phyloP scores from a whole-genome alignment of 768 basidiomycete species.

The Exidia glandulosa region DNA sequence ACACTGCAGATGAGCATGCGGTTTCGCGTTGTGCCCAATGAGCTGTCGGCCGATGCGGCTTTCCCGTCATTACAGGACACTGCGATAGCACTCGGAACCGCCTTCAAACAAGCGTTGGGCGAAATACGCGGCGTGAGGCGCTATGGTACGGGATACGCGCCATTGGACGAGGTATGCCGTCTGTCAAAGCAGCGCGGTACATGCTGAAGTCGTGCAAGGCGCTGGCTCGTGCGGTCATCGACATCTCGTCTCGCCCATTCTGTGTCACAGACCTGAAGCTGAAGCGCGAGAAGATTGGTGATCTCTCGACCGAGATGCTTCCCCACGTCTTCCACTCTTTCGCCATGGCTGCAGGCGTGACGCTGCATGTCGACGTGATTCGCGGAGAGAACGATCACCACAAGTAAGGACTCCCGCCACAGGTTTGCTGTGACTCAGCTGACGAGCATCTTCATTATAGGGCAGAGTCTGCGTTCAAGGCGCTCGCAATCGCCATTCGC shows the following conservation, averaged over 20 bases:
- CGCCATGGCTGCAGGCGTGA: slow-evolving; percentile 90
- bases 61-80: slow-evolving; percentile 56
- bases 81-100: slow-evolving; percentile 76
- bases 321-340: slow-evolving; percentile 97
- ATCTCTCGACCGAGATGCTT: slow-evolving; percentile 95
- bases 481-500: slow-evolving; percentile 86
- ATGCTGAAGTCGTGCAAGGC: slow-evolving; percentile 40
- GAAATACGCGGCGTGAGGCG: slow-evolving; percentile 89
- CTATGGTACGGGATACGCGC: slow-evolving; percentile 94
- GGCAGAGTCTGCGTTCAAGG: slow-evolving; percentile 97
- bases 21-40: slow-evolving; percentile 3
- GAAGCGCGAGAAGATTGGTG: slow-evolving; percentile 85
- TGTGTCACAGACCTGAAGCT: slow-evolving; percentile 87
- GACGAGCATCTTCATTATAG: slow-evolving; percentile 28
- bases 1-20: slow-evolving; percentile 85
- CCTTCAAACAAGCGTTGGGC: slow-evolving; percentile 91
- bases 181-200: not conserved
- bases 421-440: not conserved
- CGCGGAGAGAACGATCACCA: slow-evolving; percentile 98
- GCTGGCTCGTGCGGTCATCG: slow-evolving; percentile 89
- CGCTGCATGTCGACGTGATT: slow-evolving; percentile 88
- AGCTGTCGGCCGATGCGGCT: slow-evolving; percentile 1
- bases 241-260: slow-evolving; percentile 95
- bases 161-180: slow-evolving; percentile 75
- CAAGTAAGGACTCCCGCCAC: slow-evolving; percentile 40